A percentile compares a stretch with the other conserved stretches of the same genome.
Conservation (phyloP, 1,139 yeast genomes). For the Debaryomyces singareniensis region DNA sequence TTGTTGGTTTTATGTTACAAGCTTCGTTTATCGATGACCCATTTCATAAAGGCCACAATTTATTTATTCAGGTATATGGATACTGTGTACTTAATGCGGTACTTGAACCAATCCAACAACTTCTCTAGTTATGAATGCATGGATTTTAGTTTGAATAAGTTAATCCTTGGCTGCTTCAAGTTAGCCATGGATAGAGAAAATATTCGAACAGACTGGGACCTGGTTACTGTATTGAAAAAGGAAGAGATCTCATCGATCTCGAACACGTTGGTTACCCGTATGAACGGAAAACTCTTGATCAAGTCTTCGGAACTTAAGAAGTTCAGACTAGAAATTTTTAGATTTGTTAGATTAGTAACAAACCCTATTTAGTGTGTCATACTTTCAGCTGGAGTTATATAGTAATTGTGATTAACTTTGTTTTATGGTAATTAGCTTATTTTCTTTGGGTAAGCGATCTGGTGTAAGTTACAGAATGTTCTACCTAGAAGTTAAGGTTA, state of each 20-base stretch:
- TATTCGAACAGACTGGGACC: slow-evolving; percentile 24
- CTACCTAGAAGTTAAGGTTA: too few relatives aligned
- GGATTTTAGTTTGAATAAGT: slow-evolving; percentile 40
- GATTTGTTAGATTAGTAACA: slow-evolving; percentile 41
- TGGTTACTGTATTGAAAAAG: slow-evolving; percentile 32
- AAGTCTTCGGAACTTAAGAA: slow-evolving; percentile 33
- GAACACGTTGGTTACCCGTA: slow-evolving; percentile 31
- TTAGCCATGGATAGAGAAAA: slow-evolving; percentile 31
- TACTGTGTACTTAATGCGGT: slow-evolving; percentile 39
- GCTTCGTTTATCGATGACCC: slow-evolving; percentile 28
- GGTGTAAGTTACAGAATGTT: too few relatives aligned
- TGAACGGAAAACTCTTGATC: slow-evolving; percentile 39
- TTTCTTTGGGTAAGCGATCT: too few relatives aligned
- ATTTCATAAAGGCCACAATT: slow-evolving; percentile 38
- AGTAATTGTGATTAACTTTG: neutral
- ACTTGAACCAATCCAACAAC: slow-evolving; percentile 43
- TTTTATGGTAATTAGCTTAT: slow-evolving; percentile 1
- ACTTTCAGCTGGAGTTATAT: too few relatives aligned
- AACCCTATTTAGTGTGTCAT: slow-evolving; percentile 15
- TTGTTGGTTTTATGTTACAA: slow-evolving; percentile 34
- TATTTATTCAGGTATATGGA: slow-evolving; percentile 46
- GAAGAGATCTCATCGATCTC: slow-evolving; percentile 33
- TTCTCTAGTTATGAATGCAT: slow-evolving; percentile 37
- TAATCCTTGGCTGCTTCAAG: slow-evolving; percentile 41
- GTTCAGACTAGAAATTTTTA: slow-evolving; percentile 35